These are phyloP conservation scores for Botrytis byssoidea DNA, from an alignment of 2,329 filamentous ascomycete species.

Conservation along the genomic window DNA sequence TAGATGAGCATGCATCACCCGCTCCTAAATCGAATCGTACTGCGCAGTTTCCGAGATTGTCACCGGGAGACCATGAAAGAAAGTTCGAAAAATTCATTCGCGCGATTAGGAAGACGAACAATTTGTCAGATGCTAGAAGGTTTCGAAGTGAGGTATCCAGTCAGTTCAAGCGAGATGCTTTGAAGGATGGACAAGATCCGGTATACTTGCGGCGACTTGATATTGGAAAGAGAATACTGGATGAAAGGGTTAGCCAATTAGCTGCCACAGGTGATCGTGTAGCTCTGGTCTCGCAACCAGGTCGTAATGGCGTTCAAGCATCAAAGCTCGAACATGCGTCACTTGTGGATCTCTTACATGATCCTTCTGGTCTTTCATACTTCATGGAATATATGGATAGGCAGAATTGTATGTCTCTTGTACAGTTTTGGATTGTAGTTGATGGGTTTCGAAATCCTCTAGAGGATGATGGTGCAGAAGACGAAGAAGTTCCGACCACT, in stretches of 20 bases:
- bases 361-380: constrained; percentile 87
- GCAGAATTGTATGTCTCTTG: constrained; percentile 77
- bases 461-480: constrained; percentile 79
- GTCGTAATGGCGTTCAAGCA: constrained; percentile 40
- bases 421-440: constrained; percentile 98
- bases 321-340: constrained; percentile 72
- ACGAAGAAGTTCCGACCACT: constrained; percentile 54
- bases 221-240: constrained; percentile 84
- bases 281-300: constrained; percentile 29
- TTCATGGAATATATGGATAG: constrained; percentile 99
- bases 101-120: constrained; percentile 82
- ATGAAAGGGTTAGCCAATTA: constrained; percentile 83
- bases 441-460: constrained; percentile 93
- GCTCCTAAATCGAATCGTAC: constrained; percentile 63
- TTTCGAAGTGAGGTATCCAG: constrained; percentile 91
- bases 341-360: constrained; percentile 81
- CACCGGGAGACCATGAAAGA: constrained; percentile 79
- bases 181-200: constrained; percentile 75
- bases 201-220: constrained; percentile 87
- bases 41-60: constrained; percentile 75
- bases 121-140: constrained; percentile 86
- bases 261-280: constrained; percentile 60
- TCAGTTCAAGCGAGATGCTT: constrained; percentile 81
- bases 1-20: constrained; percentile 92
- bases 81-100: constrained; percentile 94